Evolutionary conservation across 495 filamentous ascomycete species (phyloP).

Genomic region (Thozetella sp.): DNA sequence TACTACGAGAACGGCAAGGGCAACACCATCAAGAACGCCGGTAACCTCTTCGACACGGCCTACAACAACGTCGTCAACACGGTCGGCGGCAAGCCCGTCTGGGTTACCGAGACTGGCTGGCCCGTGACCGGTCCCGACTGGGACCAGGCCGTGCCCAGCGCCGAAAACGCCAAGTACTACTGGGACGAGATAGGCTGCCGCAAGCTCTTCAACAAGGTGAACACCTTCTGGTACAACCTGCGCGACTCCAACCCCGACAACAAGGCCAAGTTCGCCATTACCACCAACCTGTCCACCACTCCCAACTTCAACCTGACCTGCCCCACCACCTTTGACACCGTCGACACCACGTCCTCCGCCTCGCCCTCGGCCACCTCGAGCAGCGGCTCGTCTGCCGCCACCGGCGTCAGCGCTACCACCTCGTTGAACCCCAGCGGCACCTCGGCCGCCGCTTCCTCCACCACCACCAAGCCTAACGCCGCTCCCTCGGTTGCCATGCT

Average conservation of each 20-base stretch:
- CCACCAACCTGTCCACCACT: constrained; percentile 50
- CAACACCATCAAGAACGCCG: constrained; percentile 42
- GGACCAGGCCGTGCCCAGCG: constrained; percentile 59
- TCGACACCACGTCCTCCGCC: constrained; percentile 11
- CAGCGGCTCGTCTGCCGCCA: constrained; percentile 10
- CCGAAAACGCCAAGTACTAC: constrained; percentile 68
- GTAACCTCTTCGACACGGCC: constrained; percentile 40
- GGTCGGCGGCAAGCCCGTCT: constrained; percentile 43
- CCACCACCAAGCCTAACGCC: not conserved
- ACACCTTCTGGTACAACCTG: constrained; percentile 65
- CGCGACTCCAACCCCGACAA: constrained; percentile 47
- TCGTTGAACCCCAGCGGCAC: constrained; percentile 9
- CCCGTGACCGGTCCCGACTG: constrained; percentile 39
- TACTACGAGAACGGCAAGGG: constrained; percentile 50
- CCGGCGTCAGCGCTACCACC: constrained; percentile 19
- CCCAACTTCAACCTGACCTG: constrained; percentile 64
- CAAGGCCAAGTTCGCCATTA: constrained; percentile 44
- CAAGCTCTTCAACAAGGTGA: constrained; percentile 61
- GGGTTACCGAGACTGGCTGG: constrained; percentile 57
- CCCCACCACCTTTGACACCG: constrained; percentile 38
- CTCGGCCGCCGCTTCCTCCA: not conserved
- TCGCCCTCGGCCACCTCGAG: constrained; percentile 9
- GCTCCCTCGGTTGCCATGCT: constrained; percentile 14
- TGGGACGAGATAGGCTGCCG: constrained; percentile 74
- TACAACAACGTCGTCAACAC: constrained; percentile 27